These are phyloP conservation scores for Mesembryanthemum crystallinum DNA, from an alignment of 148 eudicot species.

Conservation along the genomic window DNA sequence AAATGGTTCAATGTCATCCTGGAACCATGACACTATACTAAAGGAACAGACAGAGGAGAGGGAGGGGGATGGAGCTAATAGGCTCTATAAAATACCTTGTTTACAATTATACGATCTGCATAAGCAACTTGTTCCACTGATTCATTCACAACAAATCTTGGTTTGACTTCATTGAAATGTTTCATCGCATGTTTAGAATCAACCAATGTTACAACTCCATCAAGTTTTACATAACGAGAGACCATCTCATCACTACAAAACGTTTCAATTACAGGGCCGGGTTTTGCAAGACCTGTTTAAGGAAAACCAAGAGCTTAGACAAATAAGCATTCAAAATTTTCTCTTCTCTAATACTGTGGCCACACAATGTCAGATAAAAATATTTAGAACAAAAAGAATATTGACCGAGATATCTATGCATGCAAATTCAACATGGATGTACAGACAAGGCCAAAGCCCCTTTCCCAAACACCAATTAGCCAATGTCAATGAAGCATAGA, in stretches of 20 bases:
- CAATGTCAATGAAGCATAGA: not conserved
- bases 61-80: not conserved
- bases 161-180: conserved; percentile 80
- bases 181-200: conserved; percentile 81
- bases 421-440: not conserved
- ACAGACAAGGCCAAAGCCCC: not conserved
- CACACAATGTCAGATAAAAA: not conserved
- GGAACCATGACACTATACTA: not conserved
- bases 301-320: not conserved
- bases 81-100: conserved; percentile 49
- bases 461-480: not conserved
- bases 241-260: conserved; percentile 83
- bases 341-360: not conserved
- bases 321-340: not conserved
- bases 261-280: conserved; percentile 96
- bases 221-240: conserved; percentile 74
- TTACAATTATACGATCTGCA: conserved; percentile 86
- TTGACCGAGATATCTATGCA: not conserved
- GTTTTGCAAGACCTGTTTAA: conserved; percentile 91
- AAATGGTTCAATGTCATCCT: not conserved
- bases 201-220: conserved; percentile 93
- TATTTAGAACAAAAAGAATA: not conserved
- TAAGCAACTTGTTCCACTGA: conserved; percentile 97
- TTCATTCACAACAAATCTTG: conserved; percentile 93
- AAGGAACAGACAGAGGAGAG: not conserved